These are phyloP conservation scores for Fraxinus ornus DNA, from an alignment of 305 asterid species.

Conservation along the genomic window DNA sequence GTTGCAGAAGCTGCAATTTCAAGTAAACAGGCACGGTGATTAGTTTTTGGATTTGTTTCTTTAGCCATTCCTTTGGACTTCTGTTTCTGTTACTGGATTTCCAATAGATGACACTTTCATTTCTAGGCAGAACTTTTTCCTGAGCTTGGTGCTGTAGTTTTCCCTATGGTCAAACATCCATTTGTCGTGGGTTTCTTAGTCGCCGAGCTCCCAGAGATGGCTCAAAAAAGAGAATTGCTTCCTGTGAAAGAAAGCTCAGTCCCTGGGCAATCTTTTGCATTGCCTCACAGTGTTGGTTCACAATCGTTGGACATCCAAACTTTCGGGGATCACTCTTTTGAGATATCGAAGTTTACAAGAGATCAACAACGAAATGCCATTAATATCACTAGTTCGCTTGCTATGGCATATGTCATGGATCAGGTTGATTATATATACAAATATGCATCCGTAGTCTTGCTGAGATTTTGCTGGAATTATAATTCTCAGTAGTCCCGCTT, in stretches of 20 bases:
- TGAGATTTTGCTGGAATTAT: neutral
- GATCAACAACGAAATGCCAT: constrained; percentile 77
- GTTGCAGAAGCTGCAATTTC: constrained; percentile 81
- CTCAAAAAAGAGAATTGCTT: constrained; percentile 42
- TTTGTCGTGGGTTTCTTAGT: constrained; percentile 94
- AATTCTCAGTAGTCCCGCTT: constrained; percentile 12
- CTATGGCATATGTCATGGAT: constrained; percentile 95
- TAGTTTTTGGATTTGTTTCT: constrained; percentile 7
- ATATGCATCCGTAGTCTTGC: neutral
- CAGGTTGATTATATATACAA: constrained; percentile 51
- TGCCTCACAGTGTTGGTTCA: constrained; percentile 39
- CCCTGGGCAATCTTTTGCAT: constrained; percentile 41
- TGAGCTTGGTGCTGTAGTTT: constrained; percentile 81
- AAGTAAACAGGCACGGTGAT: constrained; percentile 54
- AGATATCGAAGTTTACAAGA: constrained; percentile 43
- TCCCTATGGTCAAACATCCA: constrained; percentile 92
- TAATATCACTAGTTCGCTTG: constrained; percentile 73
- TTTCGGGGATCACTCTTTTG: constrained; percentile 41
- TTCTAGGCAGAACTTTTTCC: constrained; percentile 81
- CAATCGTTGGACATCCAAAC: constrained; percentile 45
- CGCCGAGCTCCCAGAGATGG: constrained; percentile 70
- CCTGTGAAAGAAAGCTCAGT: constrained; percentile 39
- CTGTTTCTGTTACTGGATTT: constrained; percentile 9
- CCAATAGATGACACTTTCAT: constrained; percentile 34
- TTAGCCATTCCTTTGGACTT: neutral